Percentiles rank a stretch among this genome's conserved stretches.
Conservation (phyloP, 2,329 filamentous ascomycete species). For the Aureobasidium sp. region DNA sequence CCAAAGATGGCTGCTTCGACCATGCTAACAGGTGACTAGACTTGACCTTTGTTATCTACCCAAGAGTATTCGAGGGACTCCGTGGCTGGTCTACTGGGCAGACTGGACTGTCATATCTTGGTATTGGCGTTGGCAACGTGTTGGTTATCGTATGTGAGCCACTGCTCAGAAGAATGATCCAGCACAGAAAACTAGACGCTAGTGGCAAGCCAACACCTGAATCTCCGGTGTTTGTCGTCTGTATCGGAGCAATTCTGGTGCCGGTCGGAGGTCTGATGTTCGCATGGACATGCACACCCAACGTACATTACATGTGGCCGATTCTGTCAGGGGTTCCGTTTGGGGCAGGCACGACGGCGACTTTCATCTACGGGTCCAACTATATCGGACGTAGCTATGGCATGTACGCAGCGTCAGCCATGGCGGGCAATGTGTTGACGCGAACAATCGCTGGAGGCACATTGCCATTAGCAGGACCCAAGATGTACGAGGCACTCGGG, state of each 20-base stretch:
- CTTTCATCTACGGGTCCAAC: slow-evolving; percentile 46
- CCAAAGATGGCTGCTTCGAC: background rate
- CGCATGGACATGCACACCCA: slow-evolving; percentile 25
- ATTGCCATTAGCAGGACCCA: slow-evolving; percentile 34
- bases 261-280: slow-evolving; percentile 47
- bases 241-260: slow-evolving; percentile 45
- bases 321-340: slow-evolving; percentile 24
- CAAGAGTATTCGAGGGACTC: slow-evolving; percentile 45
- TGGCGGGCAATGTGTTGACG: slow-evolving; percentile 36
- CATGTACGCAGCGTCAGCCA: slow-evolving; percentile 44
- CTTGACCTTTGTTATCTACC: slow-evolving; percentile 40
- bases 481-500: slow-evolving; percentile 35
- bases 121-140: slow-evolving; percentile 39
- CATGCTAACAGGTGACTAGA: background rate
- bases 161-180: background rate
- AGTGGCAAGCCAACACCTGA: slow-evolving; percentile 37
- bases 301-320: slow-evolving; percentile 12
- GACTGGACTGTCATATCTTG: slow-evolving; percentile 43
- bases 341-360: slow-evolving; percentile 6
- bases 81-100: slow-evolving; percentile 41
- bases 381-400: slow-evolving; percentile 55
- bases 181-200: slow-evolving; percentile 39
- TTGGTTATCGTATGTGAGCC: slow-evolving; percentile 34
- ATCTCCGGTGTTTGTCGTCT: slow-evolving; percentile 36
- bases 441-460: slow-evolving; percentile 35